These are phyloP conservation scores for Gastrolobium bilobum DNA, from an alignment of 306 rosid genomes.

Conservation along the genomic window DNA sequence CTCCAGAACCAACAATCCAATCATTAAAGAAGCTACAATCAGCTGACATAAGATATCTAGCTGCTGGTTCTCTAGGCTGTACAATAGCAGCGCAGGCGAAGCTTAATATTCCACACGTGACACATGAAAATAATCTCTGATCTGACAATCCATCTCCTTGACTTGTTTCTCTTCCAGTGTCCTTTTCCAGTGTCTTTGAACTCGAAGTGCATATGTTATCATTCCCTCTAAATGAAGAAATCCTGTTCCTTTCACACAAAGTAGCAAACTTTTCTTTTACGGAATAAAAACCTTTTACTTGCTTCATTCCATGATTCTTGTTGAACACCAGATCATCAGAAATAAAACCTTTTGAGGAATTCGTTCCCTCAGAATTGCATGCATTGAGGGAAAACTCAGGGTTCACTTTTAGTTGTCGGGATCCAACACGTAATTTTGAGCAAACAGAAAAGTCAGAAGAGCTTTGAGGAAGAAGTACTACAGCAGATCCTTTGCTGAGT, in stretches of 20 bases:
- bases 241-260: conserved; percentile 53
- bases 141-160: conserved; percentile 76
- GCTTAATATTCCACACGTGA: conserved; percentile 83
- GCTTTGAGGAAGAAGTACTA: conserved; percentile 78
- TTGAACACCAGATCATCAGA: conserved; percentile 60
- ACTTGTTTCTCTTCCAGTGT: conserved; percentile 51
- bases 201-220: conserved; percentile 49
- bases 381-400: conserved; percentile 49
- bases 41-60: conserved; percentile 82
- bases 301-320: conserved; percentile 54
- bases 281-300: conserved; percentile 60
- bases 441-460: conserved; percentile 70
- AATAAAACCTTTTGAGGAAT: conserved; percentile 57
- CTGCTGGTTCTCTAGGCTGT: conserved; percentile 81
- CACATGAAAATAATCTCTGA: conserved; percentile 81
- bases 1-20: conserved; percentile 73
- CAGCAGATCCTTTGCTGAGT: conserved; percentile 69
- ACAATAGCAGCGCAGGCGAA: conserved; percentile 78
- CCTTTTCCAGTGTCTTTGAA: conserved; percentile 51
- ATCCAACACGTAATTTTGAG: conserved; percentile 76
- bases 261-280: conserved; percentile 60
- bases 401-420: conserved; percentile 60
- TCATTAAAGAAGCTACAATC: conserved; percentile 78
- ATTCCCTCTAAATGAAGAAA: conserved; percentile 46
- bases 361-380: conserved; percentile 54